A percentile compares a stretch with the other conserved stretches of the same genome.
Evolutionary conservation across 768 basidiomycete species (phyloP).

Genomic region (Boletus insuetus): DNA sequence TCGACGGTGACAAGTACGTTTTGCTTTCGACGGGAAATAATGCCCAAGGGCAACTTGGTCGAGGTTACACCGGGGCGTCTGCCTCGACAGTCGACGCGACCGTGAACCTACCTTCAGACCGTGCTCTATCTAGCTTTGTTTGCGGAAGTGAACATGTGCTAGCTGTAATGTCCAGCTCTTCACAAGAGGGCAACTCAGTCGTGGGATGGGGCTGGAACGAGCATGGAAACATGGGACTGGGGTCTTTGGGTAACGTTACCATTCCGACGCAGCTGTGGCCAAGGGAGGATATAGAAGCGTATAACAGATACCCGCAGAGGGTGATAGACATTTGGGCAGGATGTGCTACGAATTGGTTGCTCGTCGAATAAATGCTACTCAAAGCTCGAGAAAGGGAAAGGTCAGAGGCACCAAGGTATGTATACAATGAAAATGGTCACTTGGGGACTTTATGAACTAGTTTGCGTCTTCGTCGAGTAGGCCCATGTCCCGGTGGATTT

Average conservation of each 20-base stretch:
- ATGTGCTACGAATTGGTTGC: constrained; percentile 34
- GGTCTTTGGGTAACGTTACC: constrained; percentile 51
- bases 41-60: constrained; percentile 65
- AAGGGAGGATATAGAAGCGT: constrained; percentile 7
- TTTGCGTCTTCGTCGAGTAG: constrained; percentile 56
- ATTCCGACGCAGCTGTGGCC: constrained; percentile 58
- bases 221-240: constrained; percentile 87
- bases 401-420: neutral
- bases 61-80: constrained; percentile 12
- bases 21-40: constrained; percentile 54
- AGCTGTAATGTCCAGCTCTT: constrained; percentile 22
- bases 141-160: constrained; percentile 90
- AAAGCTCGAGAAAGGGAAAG: neutral
- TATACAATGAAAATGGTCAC: neutral
- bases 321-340: constrained; percentile 28
- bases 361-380: constrained; percentile 20
- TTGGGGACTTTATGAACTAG: constrained; percentile 4
- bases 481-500: constrained; percentile 72
- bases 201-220: constrained; percentile 99
- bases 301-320: constrained; percentile 7
- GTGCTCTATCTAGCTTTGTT: constrained; percentile 38
- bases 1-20: constrained; percentile 18
- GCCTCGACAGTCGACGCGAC: neutral
- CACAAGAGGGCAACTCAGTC: constrained; percentile 37
- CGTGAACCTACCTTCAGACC: constrained; percentile 27